phyloP scores from a whole-genome alignment of 108 stramenopile genomes.

The Nitzschia inconspicua region DNA sequence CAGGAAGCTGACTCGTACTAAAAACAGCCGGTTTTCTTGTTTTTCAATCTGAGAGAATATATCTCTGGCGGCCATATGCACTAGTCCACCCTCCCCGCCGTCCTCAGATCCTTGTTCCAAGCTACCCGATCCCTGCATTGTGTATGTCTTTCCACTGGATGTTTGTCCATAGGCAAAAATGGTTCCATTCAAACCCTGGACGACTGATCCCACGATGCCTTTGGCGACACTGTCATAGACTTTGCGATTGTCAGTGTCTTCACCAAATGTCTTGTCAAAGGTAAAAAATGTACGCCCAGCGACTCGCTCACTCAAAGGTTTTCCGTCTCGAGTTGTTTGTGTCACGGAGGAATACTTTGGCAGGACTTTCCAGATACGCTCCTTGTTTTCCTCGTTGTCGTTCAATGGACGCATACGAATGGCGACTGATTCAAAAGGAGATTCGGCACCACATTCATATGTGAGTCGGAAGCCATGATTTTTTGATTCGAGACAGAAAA shows the following conservation, averaged over 20 bases:
- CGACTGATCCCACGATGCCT: constrained; percentile 83
- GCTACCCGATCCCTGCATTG: constrained; percentile 87
- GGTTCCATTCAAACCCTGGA: constrained; percentile 95
- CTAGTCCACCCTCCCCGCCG: constrained; percentile 57
- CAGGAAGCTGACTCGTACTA: constrained; percentile 92
- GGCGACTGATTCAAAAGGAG: constrained; percentile 62
- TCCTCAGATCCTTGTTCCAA: constrained; percentile 48
- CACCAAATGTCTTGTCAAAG: constrained; percentile 92
- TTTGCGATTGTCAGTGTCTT: constrained; percentile 62
- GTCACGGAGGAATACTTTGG: constrained; percentile 72
- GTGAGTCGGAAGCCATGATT: neutral
- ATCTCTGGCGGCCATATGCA: constrained; percentile 83
- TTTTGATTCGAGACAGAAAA: neutral
- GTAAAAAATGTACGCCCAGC: constrained; percentile 84
- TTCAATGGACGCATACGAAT: constrained; percentile 94
- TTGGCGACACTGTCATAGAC: constrained; percentile 89
- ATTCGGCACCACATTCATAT: too few relatives aligned
- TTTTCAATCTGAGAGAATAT: constrained; percentile 73
- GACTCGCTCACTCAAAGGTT: constrained; percentile 61
- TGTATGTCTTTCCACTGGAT: constrained; percentile 88
- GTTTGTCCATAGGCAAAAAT: constrained; percentile 97
- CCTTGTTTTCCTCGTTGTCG: constrained; percentile 47
- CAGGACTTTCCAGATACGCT: constrained; percentile 81
- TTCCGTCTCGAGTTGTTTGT: constrained; percentile 65
- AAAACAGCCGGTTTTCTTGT: constrained; percentile 61